Evolutionary conservation across 768 basidiomycete genomes (phyloP), one percentile per base, ranked within the genome.

Genomic region (Chiua virens): DNA sequence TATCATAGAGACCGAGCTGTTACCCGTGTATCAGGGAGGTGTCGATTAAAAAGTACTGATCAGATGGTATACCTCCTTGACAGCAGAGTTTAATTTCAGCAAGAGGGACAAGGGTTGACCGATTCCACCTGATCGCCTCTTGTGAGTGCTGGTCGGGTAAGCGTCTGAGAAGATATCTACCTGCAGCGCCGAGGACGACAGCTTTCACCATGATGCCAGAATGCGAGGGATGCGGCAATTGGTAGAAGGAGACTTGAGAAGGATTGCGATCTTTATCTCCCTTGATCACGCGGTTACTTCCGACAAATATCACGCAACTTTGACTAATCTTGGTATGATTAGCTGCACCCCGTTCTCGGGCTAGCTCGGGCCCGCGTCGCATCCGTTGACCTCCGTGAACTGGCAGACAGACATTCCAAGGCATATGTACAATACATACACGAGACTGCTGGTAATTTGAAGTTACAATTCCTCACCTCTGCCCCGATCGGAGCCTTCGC

Each of bases 151-250:
- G 9, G 25, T 28, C 20, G 28, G 42, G 22, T 15, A 21, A 47
- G 43, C 11, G 14, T 11, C 6, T 8, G 44, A 39, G 20, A 5
- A 41, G 34, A 14, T 56, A 4, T 73, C 47, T 61, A 91, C 92
- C 93, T 71, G 91, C 87, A 75, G 95, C 95, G 71, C 95, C 95
- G 68, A 98, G 94, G 59, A 98, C 93, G 67, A 92, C 92, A 77
- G 83, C 92, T 73, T 95, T 93, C 22, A 69, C 69, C 67, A 63
- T 67, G 61, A 53, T 62, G 17, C 14, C 21, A 46, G 53, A 46
- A 46, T 18, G 13, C 23, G 42, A 38, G 41, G 21, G 42, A 40
- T 5, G 18, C 13, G 14, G 23, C 9, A 7, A 39, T 14, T 41
- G 11, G 23, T 30, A 13, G 17, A 42, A 15, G 21, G 15, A 37